Percentiles rank a stretch among this genome's conserved stretches.
These are phyloP conservation scores for Ceratocystis eucalypticola DNA, from an alignment of 2,329 filamentous ascomycete genomes.

Conservation along the genomic window DNA sequence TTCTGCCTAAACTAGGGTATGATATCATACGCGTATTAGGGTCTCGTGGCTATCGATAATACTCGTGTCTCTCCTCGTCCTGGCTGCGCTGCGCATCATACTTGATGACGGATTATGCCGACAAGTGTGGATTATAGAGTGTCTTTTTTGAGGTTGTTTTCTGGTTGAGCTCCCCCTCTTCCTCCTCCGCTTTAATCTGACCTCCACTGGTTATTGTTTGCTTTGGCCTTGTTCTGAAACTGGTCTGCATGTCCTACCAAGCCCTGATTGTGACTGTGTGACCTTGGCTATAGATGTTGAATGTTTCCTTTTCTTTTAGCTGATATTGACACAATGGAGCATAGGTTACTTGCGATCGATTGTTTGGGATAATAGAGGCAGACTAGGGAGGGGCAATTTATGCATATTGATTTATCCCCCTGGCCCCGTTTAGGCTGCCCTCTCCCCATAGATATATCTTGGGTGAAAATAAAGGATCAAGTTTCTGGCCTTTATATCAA, in stretches of 20 bases:
- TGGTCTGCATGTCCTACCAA: neutral
- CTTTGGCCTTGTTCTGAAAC: no score
- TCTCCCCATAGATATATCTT: no score
- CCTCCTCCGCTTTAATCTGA: no score
- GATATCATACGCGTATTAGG: neutral
- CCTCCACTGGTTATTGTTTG: no score
- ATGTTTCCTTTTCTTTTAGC: neutral
- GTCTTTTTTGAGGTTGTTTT: no score
- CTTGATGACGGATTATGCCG: no score
- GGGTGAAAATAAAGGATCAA: no score
- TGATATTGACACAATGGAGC: neutral
- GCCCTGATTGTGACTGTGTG: neutral
- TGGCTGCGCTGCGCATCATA: no score
- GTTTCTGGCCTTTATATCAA: neutral
- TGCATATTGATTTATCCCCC: neutral
- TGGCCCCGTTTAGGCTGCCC: no score
- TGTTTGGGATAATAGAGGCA: neutral
- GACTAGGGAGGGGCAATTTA: neutral
- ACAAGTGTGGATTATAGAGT: no score
- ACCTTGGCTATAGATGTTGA: neutral
- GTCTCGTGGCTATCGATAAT: neutral
- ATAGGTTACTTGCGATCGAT: neutral
- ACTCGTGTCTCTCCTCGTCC: no score
- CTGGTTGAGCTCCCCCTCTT: no score
- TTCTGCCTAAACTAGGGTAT: conserved; percentile 2